Base-by-base conservation (phyloP, 2,329 filamentous ascomycete genomes). In the Microthyrium microscopicum region DNA sequence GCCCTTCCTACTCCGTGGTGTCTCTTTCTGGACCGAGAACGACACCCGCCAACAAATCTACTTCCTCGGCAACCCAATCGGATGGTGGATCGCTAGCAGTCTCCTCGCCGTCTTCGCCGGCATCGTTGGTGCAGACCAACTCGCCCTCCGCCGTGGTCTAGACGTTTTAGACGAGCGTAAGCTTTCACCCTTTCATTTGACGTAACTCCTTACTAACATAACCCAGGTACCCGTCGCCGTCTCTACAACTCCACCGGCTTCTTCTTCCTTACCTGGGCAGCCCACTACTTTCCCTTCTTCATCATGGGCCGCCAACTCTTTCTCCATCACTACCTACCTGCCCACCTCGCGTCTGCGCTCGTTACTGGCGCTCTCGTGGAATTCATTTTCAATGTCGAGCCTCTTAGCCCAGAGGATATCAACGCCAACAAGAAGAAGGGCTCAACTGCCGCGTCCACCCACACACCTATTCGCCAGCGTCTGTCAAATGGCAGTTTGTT, bases 161-260 rank as follows among this genome's bases (percentile, higher is more conserved):
- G 89, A 98, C 57, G 85, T 87, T 28, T 62, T 98, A 37, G 89
- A 95, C 58, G 74, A 77, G 53, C 83, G 87, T 89, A 69, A 76
- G 84, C 25, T 18, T 9, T 34, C 8, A 9, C 15, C 11, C 2
- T 20, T 16, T 17, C 20, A 4, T 8, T 15, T 20, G 3, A 12
- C 4, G 16, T 24, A 11, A 9, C 12, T 20, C 18, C n/a, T 36
- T 32, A 21, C 15, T 20, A 37, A 29, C 26, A 27, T 16, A 30
- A 52, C 25, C 31, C 50, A 78, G 84, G 84, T 43, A 84, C 89
- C 20, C 85, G 89, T 43, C 85, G 81, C 17, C 84, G 85, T 42
- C 69, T 98, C 31, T 98, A 98, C 62, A 95, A 95, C 66, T 94
- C 84, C 35, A 95, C 89, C 1, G 89, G 89, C 17, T 98, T 98